Percentiles rank a stretch among this genome's conserved stretches.
Evolutionary conservation across 208 protist genomes (phyloP).

Genomic region (Trypanosomatidae sp.): DNA sequence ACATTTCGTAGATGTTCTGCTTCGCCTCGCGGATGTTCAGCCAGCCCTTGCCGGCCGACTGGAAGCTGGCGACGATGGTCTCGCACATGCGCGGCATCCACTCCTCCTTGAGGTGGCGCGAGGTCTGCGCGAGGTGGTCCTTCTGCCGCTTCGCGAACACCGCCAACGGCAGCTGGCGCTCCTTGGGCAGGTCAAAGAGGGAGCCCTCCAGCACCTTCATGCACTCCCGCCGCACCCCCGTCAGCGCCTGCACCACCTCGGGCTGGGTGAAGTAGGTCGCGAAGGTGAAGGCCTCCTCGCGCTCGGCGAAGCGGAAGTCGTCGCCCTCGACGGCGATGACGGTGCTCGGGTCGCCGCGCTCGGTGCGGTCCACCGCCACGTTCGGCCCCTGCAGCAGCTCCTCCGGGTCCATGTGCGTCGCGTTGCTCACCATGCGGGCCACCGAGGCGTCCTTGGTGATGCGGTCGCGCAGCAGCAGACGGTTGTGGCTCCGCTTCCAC

Average conservation of each 20-base stretch:
- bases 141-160: conserved; percentile 83
- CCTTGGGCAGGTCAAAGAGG: conserved; percentile 90
- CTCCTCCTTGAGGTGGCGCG: conserved; percentile 85
- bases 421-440: conserved; percentile 74
- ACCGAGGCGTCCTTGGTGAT: conserved; percentile 74
- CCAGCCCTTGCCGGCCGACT: conserved; percentile 98
- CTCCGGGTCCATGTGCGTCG: conserved; percentile 81
- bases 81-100: conserved; percentile 92
- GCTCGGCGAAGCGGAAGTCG: conserved; percentile 74
- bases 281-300: conserved; percentile 89
- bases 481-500: conserved; percentile 92
- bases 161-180: conserved; percentile 88
- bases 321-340: conserved; percentile 59
- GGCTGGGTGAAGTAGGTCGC: conserved; percentile 94
- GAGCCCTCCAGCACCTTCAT: conserved; percentile 88
- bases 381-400: conserved; percentile 84
- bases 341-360: conserved; percentile 51
- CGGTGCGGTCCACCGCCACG: conserved; percentile 64
- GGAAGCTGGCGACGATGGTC: conserved; percentile 84
- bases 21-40: conserved; percentile 95
- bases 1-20: conserved; percentile 96
- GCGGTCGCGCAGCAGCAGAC: conserved; percentile 87
- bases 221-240: conserved; percentile 86
- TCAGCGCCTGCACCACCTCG: conserved; percentile 90
- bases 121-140: conserved; percentile 65